A percentile compares a stretch with the other conserved stretches of the same genome.
phyloP scores from a whole-genome alignment of 495 filamentous ascomycete species.

The Penicillium daleae region DNA sequence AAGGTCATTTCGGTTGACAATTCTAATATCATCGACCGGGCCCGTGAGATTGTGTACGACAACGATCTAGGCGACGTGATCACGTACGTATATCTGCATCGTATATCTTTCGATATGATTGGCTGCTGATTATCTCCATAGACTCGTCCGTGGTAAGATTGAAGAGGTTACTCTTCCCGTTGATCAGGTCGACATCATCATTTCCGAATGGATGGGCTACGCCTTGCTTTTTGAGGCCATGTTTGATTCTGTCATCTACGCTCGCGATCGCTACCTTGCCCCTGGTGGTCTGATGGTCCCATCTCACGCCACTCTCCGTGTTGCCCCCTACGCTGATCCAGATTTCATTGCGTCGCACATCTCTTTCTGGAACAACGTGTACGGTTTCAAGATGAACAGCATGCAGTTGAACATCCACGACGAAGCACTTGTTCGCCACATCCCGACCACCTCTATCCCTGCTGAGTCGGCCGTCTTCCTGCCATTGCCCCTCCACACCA shows the following conservation, averaged over 20 bases:
- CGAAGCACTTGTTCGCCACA: conserved; percentile 58
- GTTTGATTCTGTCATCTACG: conserved; percentile 91
- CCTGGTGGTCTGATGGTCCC: conserved; percentile 85
- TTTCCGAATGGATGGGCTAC: conserved; percentile 99
- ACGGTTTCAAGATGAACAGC: conserved; percentile 60
- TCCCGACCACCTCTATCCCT: conserved; percentile 46
- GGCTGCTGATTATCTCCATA: conserved; percentile 29
- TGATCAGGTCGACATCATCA: conserved; percentile 87
- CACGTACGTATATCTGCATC: conserved; percentile 49
- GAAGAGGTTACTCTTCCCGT: conserved; percentile 85
- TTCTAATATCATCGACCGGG: conserved; percentile 89
- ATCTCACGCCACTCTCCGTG: conserved; percentile 82
- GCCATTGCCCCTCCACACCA: conserved; percentile 57
- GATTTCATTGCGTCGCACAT: conserved; percentile 71
- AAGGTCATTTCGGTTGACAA: conserved; percentile 93
- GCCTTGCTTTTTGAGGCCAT: conserved; percentile 92
- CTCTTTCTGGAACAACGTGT: conserved; percentile 72
- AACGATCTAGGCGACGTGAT: conserved; percentile 83
- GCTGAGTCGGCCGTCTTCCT: conserved; percentile 57
- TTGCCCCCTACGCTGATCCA: conserved; percentile 83
- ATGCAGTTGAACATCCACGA: conserved; percentile 63
- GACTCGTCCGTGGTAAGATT: conserved; percentile 82
- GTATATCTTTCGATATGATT: not conserved
- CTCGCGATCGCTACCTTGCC: conserved; percentile 80
- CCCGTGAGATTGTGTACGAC: conserved; percentile 78